These are phyloP conservation scores for Claviceps humidiphila DNA, from an alignment of 2,329 filamentous ascomycete genomes.

Conservation along the genomic window DNA sequence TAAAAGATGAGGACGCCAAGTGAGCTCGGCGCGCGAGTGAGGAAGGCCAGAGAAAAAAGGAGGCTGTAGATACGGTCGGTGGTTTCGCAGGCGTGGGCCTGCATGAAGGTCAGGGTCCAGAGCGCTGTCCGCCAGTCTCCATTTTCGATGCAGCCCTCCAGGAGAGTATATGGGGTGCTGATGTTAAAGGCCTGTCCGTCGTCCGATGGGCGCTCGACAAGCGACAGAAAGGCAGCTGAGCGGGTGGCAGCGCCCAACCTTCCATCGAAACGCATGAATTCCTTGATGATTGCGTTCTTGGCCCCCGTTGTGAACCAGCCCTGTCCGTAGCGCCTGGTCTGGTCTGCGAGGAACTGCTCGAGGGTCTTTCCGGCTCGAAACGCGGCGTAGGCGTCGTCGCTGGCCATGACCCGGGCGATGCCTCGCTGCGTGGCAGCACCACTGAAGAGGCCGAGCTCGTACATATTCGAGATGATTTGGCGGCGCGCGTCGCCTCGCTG, in stretches of 20 bases:
- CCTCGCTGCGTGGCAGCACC: slow-evolving; percentile 21
- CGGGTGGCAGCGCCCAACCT: slow-evolving; percentile 7
- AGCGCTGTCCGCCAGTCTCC: slow-evolving; percentile 20
- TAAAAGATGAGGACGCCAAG: slow-evolving; percentile 21
- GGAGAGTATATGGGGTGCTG: slow-evolving; percentile 25
- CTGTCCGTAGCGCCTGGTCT: slow-evolving; percentile 29
- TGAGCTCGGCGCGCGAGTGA: slow-evolving; percentile 16
- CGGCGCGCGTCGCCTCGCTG: slow-evolving; percentile 42
- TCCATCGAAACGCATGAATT: slow-evolving; percentile 27
- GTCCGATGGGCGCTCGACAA: slow-evolving; percentile 14
- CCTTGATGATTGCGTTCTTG: slow-evolving; percentile 26
- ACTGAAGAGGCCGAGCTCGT: slow-evolving; percentile 28
- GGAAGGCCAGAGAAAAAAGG: slow-evolving; percentile 25
- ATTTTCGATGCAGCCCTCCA: slow-evolving; percentile 17
- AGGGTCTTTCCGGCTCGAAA: slow-evolving; percentile 22
- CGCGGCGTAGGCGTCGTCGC: slow-evolving; percentile 29
- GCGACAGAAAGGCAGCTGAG: slow-evolving; percentile 15
- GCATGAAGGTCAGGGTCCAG: slow-evolving; percentile 16
- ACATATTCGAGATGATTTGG: slow-evolving; percentile 34
- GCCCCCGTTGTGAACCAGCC: slow-evolving; percentile 29
- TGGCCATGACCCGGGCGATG: slow-evolving; percentile 30
- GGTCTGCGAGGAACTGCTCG: slow-evolving; percentile 25
- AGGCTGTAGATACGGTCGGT: slow-evolving; percentile 21
- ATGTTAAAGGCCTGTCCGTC: slow-evolving; percentile 14
- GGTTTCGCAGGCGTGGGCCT: slow-evolving; percentile 12